These are phyloP conservation scores for Xylaria telfairii DNA, from an alignment of 495 filamentous ascomycete genomes.

Conservation along the genomic window DNA sequence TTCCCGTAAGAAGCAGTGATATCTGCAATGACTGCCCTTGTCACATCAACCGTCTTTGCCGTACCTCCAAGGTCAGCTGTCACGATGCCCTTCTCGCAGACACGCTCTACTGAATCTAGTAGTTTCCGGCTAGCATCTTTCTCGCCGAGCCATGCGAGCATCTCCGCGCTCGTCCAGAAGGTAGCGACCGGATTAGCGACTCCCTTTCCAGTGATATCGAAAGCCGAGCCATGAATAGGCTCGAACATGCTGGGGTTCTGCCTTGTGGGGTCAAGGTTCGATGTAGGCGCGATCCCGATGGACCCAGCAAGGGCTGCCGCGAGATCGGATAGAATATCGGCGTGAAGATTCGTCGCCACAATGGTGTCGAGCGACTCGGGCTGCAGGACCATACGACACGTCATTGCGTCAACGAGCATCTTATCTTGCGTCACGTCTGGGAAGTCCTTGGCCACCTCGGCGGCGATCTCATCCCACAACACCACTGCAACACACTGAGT, in stretches of 20 bases:
- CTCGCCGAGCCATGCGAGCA: constrained; percentile 70
- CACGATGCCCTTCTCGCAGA: constrained; percentile 61
- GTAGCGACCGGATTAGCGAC: constrained; percentile 72
- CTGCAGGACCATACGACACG: constrained; percentile 60
- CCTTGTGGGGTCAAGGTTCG: constrained; percentile 68
- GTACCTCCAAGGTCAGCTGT: constrained; percentile 67
- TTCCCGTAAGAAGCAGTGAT: constrained; percentile 48
- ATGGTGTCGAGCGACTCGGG: constrained; percentile 61
- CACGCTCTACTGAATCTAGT: constrained; percentile 65
- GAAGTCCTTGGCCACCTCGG: constrained; percentile 54
- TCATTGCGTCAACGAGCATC: constrained; percentile 68
- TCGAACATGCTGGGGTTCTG: constrained; percentile 69
- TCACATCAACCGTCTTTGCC: constrained; percentile 63
- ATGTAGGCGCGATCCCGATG: constrained; percentile 65
- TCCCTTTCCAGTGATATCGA: constrained; percentile 72
- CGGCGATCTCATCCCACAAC: constrained; percentile 63
- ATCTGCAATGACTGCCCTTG: constrained; percentile 65
- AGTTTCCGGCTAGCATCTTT: constrained; percentile 60
- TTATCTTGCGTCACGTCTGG: constrained; percentile 61
- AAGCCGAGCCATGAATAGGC: constrained; percentile 71
- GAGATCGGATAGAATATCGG: constrained; percentile 63
- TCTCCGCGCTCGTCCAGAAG: constrained; percentile 73
- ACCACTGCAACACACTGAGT: no score
- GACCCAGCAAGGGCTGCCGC: constrained; percentile 63
- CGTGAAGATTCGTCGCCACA: constrained; percentile 62